Evolutionary conservation across 2,329 filamentous ascomycete genomes (phyloP), one percentile per base, ranked within the genome.

Genomic region (Penicillium janthinellum): DNA sequence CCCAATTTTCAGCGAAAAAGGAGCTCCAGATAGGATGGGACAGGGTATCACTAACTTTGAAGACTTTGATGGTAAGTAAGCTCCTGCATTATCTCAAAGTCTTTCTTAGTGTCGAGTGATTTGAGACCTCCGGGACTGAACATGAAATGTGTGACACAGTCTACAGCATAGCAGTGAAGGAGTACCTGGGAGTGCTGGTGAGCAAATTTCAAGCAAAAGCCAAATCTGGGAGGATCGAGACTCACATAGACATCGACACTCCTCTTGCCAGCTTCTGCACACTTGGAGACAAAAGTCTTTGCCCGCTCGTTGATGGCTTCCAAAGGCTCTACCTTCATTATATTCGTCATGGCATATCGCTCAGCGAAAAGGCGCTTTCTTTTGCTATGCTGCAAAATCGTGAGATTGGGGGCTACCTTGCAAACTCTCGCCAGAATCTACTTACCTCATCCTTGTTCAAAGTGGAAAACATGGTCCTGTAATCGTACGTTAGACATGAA

Each of bases 141-240:
- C n/a, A 90, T 79, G 64, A 89, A 87, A 66, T 89, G 85, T 0
- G 87, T 88, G 31, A 86, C 83, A 66, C 88, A 89, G 68, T 90
- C 88, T 55, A 89, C 85, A 0, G 88, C 88, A 70, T 88, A 90
- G 28, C 87, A 83, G 63, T 90, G 88, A 1, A 90, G 77, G 22
- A 74, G 78, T 71, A 66, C 65, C 72, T 76, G 41, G 1, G 34
- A 15, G 5, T 22, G 0, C 20, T n/a, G 0, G 20, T 57, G 5
- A 57, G 41, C 12, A 31, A 25, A 4, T n/a, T 7, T 47, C 25
- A 25, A 44, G 12, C 15, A 35, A 8, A 25, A 61, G 15, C 56
- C 37, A 31, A 37, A 17, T 3, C 15, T 5, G 15, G 2, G 38
- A 2, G 11, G 10, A 38, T 15, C 11, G 4, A 34, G 72, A 51